phyloP scores from a whole-genome alignment of 164 flowering plant species.

The Kingdonia uniflora region DNA sequence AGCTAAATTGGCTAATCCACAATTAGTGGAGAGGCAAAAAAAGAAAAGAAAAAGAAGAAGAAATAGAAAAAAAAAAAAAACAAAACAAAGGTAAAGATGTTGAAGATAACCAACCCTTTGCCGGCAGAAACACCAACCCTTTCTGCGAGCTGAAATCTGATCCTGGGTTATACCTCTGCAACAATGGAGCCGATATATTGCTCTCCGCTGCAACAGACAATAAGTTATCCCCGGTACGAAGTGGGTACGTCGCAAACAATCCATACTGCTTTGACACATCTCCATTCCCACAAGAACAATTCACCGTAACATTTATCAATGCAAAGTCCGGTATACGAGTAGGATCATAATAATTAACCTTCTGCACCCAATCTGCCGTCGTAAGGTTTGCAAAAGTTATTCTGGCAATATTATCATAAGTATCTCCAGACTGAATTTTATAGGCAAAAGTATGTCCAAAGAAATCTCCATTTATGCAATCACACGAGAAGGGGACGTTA shows the following conservation, averaged over 20 bases:
- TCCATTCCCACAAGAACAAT: constrained; percentile 50
- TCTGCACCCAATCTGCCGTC: constrained; percentile 20
- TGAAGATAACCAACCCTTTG: constrained; percentile 33
- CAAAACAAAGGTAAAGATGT: not conserved
- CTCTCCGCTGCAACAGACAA: constrained; percentile 9
- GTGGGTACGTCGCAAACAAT: constrained; percentile 52
- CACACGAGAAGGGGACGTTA: constrained; percentile 47
- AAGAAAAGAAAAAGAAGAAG: no score
- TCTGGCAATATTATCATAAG: constrained; percentile 28
- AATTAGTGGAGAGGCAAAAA: no score
- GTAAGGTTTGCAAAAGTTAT: constrained; percentile 32
- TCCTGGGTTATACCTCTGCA: constrained; percentile 40
- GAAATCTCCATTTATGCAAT: constrained; percentile 33
- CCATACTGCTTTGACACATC: constrained; percentile 40
- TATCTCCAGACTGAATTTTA: constrained; percentile 19
- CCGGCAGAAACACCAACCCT: constrained; percentile 55
- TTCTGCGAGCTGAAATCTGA: constrained; percentile 34
- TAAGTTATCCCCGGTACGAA: constrained; percentile 28
- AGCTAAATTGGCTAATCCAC: no score
- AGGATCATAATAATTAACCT: constrained; percentile 17
- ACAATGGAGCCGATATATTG: constrained; percentile 11
- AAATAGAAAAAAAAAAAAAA: no score
- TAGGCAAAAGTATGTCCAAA: constrained; percentile 37
- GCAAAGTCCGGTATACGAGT: constrained; percentile 21
- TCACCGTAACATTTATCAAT: constrained; percentile 43